Base-by-base conservation (phyloP, 23 red algal genomes). In the Gracilaria caudata region DNA sequence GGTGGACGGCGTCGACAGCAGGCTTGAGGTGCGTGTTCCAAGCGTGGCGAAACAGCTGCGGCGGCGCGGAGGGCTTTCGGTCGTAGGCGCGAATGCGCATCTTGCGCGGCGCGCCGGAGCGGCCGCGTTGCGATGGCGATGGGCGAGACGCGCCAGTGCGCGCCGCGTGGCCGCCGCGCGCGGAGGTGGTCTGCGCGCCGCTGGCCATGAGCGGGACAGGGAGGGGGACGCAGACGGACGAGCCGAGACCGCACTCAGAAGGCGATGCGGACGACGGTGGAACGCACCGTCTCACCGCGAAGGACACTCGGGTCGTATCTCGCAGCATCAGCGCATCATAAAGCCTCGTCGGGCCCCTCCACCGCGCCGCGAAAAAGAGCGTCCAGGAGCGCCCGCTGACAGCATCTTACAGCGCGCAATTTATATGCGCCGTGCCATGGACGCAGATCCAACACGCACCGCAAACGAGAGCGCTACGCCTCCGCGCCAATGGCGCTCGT, bases 1-100 rank as follows among this genome's bases (percentile, higher is more conserved):
- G 72, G 24, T 86, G 71, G 4, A 98, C 82, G 28, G 88, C 95
- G 21, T 81, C 86, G 34, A 98, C 70, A 29, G 95, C 90, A 21
- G 87, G 80, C 45, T 41, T 75, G 40, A 98, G 79, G 8, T 70
- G 65, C 13, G 51, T 28, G 51, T 33, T 35, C 95, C 95, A 98
- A 21, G 78, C 77, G 41, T 77, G 49, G 51, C 64, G 35, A 41
- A 92, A 88, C 24, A 94, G 90, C 35, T 90, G 63, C 10, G 75
- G 39, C 45, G 92, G 91, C 41, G 86, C 59, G 30, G 83, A 29
- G 7, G 92, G 91, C 44, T 51, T 72, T 20, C 78, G 73, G 63
- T 79, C 68, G 53, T 94, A 91, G 5, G 90, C 71, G 26, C 87
- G 84, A 41, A 98, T 98, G 29, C 60, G 49, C 17, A 65, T 32